Evolutionary conservation across 768 basidiomycete genomes (phyloP), one percentile per base, ranked within the genome.

Genomic region (Boletus tomentosulus): DNA sequence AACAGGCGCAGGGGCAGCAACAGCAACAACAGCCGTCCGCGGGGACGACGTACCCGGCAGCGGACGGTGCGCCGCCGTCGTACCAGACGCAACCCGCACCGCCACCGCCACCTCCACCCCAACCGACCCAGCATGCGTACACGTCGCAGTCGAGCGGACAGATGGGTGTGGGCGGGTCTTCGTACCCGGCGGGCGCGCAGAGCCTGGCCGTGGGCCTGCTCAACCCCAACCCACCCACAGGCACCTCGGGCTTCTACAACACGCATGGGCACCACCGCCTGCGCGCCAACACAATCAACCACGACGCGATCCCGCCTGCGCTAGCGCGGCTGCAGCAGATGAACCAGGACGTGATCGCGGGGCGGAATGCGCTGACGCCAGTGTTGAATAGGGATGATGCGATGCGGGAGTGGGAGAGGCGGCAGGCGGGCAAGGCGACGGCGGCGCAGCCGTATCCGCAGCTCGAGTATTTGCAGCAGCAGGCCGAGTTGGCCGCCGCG

Each of bases 311-410:
- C n/a, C 97, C 97, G 28, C 92, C 96, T 22, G 95, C 96, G 38
- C 77, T 99, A 25, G 93, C 92, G 24, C 81, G 92, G 33, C 71
- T 95, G 57, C 87, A 91, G 51, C 91, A 92, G 28, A 92, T 92
- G 87, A 89, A 89, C 57, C 85, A 87, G 71, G 89, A 87, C 69
- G 83, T 85, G 63, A 86, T 85, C 59, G 81, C 75, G 47, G 66
- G 66, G 3, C 78, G 92, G 50, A 91, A 92, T 62, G 88, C 91
- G 22, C 69, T 97, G 69, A 97, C 93, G 13, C 96, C 96, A 3
- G 94, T 97, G 30, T 73, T 98, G 59, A 95, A 96, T 62, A 80
- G 96, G 49, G 96, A 98, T 60, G 96, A 99, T 58, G 88, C 91
- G 42, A 88, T 92, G 77, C 83, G 87, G 41, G 96, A 98, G 72